Base-by-base conservation (phyloP, 148 eudicot species). In the Cornus kousa region DNA sequence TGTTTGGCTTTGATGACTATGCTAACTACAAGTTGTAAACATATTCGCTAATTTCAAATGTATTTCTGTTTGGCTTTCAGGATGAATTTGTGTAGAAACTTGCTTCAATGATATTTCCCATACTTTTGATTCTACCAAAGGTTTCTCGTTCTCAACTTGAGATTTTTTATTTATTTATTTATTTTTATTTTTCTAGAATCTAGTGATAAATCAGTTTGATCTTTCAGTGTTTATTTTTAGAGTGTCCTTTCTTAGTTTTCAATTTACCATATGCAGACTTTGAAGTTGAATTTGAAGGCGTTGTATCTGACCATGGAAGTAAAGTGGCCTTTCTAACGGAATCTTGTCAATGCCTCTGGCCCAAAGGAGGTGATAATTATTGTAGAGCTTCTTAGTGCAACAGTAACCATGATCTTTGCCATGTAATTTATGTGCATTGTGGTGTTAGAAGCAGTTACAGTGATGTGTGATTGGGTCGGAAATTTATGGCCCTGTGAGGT, bases 291-390 rank as follows among this genome's bases (percentile, higher is more conserved):
- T 80, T 76, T 87, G 85, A 86, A 89, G 87, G 94, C 94, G 75
- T 82, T 82, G 69, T 84, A 90, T 75, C 80, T 88, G 43, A 89
- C 89, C 70, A 88, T 83, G 76, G 84, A 88, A 74, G 71, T 92
- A 68, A 86, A 85, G 23, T 96, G 97, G 95, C 95, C 95, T 55
- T 81, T 90, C 68, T 96, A 87, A 87, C 76, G 53, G 81, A 90
- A 86, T 79, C 81, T 96, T 53, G 72, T 67, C n/a, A 33, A 57
- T 74, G 70, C n/a, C 74, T 82, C 83, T 40, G 86, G 78, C 73
- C 60, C 73, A 23, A 86, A 78, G 80, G 85, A 82, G 88, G 90
- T 86, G 84, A 35, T 8, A n/a, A 9, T 69, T 19, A 22, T 71
- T 13, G 66, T 10, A 67, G 67, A 46, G 72, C 62, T 46, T 46